Evolutionary conservation across 352 stramenopile species (phyloP), one percentile per base, ranked within the genome.

Genomic region (Phytophthora hybrid): DNA sequence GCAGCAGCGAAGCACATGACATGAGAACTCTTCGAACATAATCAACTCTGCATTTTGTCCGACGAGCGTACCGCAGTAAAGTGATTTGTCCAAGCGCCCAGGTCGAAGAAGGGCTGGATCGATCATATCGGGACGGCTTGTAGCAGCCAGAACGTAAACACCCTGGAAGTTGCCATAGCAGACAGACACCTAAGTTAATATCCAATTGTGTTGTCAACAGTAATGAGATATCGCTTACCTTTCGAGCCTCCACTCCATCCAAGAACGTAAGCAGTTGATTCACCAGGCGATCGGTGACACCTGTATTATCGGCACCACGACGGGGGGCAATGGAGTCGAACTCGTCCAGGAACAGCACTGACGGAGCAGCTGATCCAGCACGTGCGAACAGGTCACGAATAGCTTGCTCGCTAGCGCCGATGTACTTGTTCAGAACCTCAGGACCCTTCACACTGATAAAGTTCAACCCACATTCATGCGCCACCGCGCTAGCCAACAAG

Each of bases 251-350:
- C 13, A 99, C 97, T 46, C 97, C 97, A 83, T 99, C 97, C 53
- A 99, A 76, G 72, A 99, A 98, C 0, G 97, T 99, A 1, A 99
- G 89, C 52, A 99, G 81, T 66, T 99, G 98, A 74, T 99, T 99
- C 53, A 99, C 97, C 31, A 99, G 93, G 21, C 98, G 86, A 74
- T 99, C 97, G 0, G 97, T 99, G 34, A 99, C 97, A 31, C 97
- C 96, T 8, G 94, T 99, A 74, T 98, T 95, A 71, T 99, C 89
- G 13, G 88, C 88, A 41, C 97, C 97, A 64, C 97, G 91, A 9
- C 93, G 90, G n/a, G 97, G 97, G 31, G 97, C 97, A 46, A 99
- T 92, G 11, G 97, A 96, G 63, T 99, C 97, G 62, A 99, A 98
- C 69, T 99, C 90, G 61, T 97, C 90, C 6, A 97, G 72, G 51